A percentile compares a stretch with the other conserved stretches of the same genome.
These are phyloP conservation scores for Clitopilus hobsonii DNA, from an alignment of 768 basidiomycete species.

Conservation along the genomic window DNA sequence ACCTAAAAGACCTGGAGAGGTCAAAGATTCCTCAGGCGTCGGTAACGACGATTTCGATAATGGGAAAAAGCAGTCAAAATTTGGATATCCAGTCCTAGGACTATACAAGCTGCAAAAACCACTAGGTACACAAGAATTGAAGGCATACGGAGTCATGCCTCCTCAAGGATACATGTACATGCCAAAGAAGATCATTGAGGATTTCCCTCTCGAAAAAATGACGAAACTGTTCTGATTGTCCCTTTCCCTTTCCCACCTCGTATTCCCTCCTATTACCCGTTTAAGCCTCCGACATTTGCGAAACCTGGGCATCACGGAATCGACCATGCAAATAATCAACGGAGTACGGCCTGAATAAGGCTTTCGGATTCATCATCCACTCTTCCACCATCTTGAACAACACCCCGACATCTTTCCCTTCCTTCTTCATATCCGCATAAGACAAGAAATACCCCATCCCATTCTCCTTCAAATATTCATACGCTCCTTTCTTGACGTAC, in stretches of 20 bases:
- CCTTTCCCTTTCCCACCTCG: background rate
- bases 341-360: conserved; percentile 16
- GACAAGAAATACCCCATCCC: conserved; percentile 20
- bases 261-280: background rate
- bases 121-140: conserved; percentile 14
- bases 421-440: conserved; percentile 17
- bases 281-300: background rate
- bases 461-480: conserved; percentile 17
- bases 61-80: conserved; percentile 22
- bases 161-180: conserved; percentile 21
- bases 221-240: conserved; percentile 18
- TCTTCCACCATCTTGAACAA: conserved; percentile 17
- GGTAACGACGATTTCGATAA: conserved; percentile 33
- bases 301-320: conserved; percentile 5
- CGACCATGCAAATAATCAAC: conserved; percentile 16
- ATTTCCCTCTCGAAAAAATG: conserved; percentile 16
- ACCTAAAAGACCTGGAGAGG: conserved; percentile 26
- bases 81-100: conserved; percentile 24
- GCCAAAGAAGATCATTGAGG: conserved; percentile 20
- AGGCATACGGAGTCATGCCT: conserved; percentile 16
- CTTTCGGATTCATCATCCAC: conserved; percentile 19
- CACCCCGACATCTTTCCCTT: conserved; percentile 16
- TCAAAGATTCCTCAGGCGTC: conserved; percentile 23
- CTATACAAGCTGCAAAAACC: conserved; percentile 21
- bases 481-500: conserved; percentile 21